Evolutionary conservation across 768 basidiomycete species (phyloP).

Genomic region (Termitomyces sp.): DNA sequence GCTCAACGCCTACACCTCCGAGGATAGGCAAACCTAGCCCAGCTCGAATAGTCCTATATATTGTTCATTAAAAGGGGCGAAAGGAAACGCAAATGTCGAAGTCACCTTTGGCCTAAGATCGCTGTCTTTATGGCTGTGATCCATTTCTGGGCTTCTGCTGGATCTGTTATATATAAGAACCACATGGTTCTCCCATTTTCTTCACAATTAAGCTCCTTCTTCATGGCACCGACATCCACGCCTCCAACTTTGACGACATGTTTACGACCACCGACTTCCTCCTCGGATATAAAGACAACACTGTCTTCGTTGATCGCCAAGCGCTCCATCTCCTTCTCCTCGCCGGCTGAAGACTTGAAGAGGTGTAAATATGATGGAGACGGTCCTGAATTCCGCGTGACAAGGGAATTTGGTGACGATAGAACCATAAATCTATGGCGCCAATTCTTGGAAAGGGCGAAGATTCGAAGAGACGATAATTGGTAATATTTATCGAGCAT

Average conservation of each 20-base stretch:
- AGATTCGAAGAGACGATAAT: conserved; percentile 66
- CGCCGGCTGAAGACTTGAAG: conserved; percentile 59
- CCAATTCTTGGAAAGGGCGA: conserved; percentile 74
- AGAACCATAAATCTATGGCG: conserved; percentile 63
- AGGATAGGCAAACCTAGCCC: conserved; percentile 53
- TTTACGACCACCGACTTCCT: conserved; percentile 43
- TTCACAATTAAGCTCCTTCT: conserved; percentile 42
- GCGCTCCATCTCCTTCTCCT: conserved; percentile 72
- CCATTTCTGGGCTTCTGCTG: conserved; percentile 69
- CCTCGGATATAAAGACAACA: conserved; percentile 72
- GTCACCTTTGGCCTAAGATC: conserved; percentile 69
- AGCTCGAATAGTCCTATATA: conserved; percentile 61
- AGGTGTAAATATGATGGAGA: conserved; percentile 65
- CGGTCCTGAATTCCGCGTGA: conserved; percentile 35
- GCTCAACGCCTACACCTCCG: conserved; percentile 52
- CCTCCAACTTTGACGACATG: conserved; percentile 72
- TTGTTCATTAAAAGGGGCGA: not conserved
- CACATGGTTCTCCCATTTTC: conserved; percentile 60
- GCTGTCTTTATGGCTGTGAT: conserved; percentile 71
- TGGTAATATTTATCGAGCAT: conserved; percentile 69
- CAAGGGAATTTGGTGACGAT: conserved; percentile 42
- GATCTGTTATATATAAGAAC: conserved; percentile 66
- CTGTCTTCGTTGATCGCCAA: conserved; percentile 76
- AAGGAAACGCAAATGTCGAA: not conserved
- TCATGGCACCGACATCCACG: conserved; percentile 50